Evolutionary conservation across 768 basidiomycete genomes (phyloP).

Genomic region (Leccinum longicurvipes): DNA sequence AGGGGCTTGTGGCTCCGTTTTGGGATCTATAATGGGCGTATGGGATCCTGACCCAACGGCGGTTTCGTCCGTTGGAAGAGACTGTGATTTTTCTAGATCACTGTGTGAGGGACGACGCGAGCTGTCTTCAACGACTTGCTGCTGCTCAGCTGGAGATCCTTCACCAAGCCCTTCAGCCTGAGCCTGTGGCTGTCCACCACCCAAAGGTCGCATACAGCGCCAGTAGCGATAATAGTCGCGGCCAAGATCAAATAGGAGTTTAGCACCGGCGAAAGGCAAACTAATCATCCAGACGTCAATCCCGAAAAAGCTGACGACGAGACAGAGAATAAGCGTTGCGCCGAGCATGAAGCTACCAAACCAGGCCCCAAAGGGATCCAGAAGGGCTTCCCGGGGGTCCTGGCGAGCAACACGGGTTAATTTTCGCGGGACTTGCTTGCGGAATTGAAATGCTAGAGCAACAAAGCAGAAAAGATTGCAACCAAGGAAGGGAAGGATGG

Average conservation of each 20-base stretch:
- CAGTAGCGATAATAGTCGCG: constrained; percentile 53
- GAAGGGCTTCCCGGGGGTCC: constrained; percentile 58
- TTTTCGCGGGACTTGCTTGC: constrained; percentile 47
- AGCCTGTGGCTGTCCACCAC: neutral
- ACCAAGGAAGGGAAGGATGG: constrained; percentile 76
- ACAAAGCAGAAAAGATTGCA: constrained; percentile 60
- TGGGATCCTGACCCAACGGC: neutral
- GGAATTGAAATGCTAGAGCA: constrained; percentile 59
- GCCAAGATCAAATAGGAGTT: constrained; percentile 63
- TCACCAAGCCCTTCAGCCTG: neutral
- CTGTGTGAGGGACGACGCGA: neutral
- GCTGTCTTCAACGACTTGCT: neutral
- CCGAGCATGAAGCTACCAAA: constrained; percentile 69
- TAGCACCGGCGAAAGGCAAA: constrained; percentile 72
- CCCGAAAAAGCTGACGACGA: constrained; percentile 72
- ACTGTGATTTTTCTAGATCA: neutral
- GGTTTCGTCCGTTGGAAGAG: constrained; percentile 7
- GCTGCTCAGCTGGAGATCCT: neutral
- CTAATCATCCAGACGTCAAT: constrained; percentile 84
- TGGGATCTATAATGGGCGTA: neutral
- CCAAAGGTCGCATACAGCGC: constrained; percentile 23
- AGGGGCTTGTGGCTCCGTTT: neutral
- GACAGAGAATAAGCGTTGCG: constrained; percentile 65
- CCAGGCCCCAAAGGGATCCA: constrained; percentile 70
- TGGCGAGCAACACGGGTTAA: constrained; percentile 37